Base-by-base conservation (phyloP, 2,329 filamentous ascomycete species). In the Phyllosticta capitalensis region DNA sequence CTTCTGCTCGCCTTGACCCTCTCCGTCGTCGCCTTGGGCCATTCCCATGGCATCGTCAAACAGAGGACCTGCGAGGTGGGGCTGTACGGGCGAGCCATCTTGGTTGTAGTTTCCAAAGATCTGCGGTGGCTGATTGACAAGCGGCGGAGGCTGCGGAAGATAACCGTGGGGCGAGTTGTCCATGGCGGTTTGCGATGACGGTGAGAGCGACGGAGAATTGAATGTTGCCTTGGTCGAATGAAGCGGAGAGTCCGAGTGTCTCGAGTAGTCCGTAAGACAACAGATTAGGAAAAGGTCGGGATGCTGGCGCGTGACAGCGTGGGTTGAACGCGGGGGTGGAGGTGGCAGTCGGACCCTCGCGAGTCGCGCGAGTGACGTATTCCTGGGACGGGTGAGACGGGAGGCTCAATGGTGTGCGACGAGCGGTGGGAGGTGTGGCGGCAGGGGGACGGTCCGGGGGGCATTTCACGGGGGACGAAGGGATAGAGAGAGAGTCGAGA, bases 1-100 rank as follows among this genome's bases (percentile, higher is more conserved):
- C 79, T 96, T 97, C 20, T 91, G 84, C 69, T 96, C 92, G 52
- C 75, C 67, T 58, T 71, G 71, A 2, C 59, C 59, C 58, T 81
- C 81, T 66, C 80, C 79, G 56, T 82, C 78, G 55, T 76, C 75
- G 9, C 51, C 52, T 5, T 49, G 14, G 50, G 70, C 71, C 60
- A 72, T 61, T 17, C 33, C 57, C 48, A 54, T 67, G 63, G 72
- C 66, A 56, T 78, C 71, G 58, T 81, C 78, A 58, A 74, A 74
- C 60, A 75, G 69, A 26, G 62, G 63, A 61, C 66, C 70, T 14
- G 60, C 21, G n/a, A 70, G 61, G 12, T 64, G 58, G 12, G 68
- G 54, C 30, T 71, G 69, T 24, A 74, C 67, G 45, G 71, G 72
- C 57, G 72, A 72, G 58, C 71, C 69, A 61, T 73, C 70, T 49